Percentiles rank a stretch among this genome's conserved stretches.
These are phyloP conservation scores for Spathaspora gorwiae DNA, from an alignment of 805 yeast species.

Conservation along the genomic window DNA sequence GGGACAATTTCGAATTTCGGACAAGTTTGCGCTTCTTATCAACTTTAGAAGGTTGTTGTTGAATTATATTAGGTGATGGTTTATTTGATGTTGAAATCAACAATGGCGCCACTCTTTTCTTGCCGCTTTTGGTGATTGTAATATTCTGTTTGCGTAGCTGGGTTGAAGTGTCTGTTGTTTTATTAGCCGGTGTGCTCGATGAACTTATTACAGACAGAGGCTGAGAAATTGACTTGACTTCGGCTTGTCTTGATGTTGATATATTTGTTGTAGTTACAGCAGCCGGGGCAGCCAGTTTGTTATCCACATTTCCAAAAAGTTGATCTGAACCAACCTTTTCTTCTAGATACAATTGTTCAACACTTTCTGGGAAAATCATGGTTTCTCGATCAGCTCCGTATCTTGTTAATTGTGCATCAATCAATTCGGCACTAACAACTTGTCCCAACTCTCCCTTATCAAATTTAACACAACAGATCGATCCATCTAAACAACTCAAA, in stretches of 20 bases:
- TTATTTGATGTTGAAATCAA: conserved; percentile 44
- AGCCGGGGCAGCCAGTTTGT: neutral
- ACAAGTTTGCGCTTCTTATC: conserved; percentile 12
- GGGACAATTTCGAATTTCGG: conserved; percentile 32
- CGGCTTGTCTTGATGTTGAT: neutral
- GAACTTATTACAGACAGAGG: neutral
- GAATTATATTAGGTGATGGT: neutral
- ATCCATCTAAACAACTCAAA: conserved; percentile 79
- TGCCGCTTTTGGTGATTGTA: conserved; percentile 69
- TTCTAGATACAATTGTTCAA: conserved; percentile 71
- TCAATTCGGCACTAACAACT: conserved; percentile 58
- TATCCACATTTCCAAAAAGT: neutral
- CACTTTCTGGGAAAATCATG: conserved; percentile 81
- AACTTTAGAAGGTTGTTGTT: conserved; percentile 5
- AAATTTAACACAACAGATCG: conserved; percentile 64
- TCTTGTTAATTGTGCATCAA: conserved; percentile 65
- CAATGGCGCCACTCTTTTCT: conserved; percentile 70
- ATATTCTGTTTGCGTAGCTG: conserved; percentile 35
- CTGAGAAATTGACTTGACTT: neutral
- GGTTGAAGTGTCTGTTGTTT: conserved; percentile 10
- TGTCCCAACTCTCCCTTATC: conserved; percentile 69
- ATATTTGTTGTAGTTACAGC: neutral
- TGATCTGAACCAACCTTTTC: conserved; percentile 30
- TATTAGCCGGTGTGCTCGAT: conserved; percentile 7
- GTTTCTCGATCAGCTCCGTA: conserved; percentile 88